Percentiles rank a stretch among this genome's conserved stretches.
Evolutionary conservation across 768 basidiomycete species (phyloP).

Genomic region (Scleroderma citrinum): DNA sequence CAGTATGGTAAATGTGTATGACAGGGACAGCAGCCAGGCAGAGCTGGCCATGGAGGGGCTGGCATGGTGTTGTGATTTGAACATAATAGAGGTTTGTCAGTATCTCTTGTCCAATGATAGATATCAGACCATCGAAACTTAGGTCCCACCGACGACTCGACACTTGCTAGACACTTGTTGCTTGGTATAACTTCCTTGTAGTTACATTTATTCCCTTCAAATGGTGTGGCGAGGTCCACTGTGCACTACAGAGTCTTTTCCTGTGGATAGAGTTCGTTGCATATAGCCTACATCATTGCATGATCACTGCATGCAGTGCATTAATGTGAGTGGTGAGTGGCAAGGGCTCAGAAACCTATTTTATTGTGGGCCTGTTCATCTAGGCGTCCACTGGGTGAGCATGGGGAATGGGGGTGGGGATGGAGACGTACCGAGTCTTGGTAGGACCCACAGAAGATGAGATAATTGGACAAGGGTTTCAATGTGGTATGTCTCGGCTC

Average conservation of each 20-base stretch:
- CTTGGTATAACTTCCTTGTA: slow-evolving; percentile 83
- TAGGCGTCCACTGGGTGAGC: slow-evolving; percentile 78
- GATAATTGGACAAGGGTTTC: slow-evolving; percentile 91
- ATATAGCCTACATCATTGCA: slow-evolving; percentile 98
- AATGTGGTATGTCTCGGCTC: slow-evolving; percentile 92
- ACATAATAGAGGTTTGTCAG: slow-evolving; percentile 93
- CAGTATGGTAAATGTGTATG: slow-evolving; percentile 85
- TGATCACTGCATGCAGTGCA: slow-evolving; percentile 78
- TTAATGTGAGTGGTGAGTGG: slow-evolving; percentile 16
- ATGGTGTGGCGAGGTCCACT: slow-evolving; percentile 86
- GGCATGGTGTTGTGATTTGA: slow-evolving; percentile 78
- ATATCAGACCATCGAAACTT: no score
- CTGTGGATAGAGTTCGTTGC: slow-evolving; percentile 82
- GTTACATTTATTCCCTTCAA: slow-evolving; percentile 92
- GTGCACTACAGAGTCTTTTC: slow-evolving; percentile 67
- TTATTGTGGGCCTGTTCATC: slow-evolving; percentile 65
- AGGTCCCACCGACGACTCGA: no score
- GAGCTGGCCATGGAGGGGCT: slow-evolving; percentile 60
- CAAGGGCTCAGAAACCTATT: no score
- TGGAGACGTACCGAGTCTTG: slow-evolving; percentile 76
- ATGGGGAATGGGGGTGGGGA: no score
- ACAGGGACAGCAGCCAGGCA: slow-evolving; percentile 79
- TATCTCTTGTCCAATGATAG: slow-evolving; percentile 66
- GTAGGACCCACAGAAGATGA: slow-evolving; percentile 86
- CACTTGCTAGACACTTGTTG: slow-evolving; percentile 73